phyloP scores from a whole-genome alignment of 768 basidiomycete genomes.

The Trametes cingulata region DNA sequence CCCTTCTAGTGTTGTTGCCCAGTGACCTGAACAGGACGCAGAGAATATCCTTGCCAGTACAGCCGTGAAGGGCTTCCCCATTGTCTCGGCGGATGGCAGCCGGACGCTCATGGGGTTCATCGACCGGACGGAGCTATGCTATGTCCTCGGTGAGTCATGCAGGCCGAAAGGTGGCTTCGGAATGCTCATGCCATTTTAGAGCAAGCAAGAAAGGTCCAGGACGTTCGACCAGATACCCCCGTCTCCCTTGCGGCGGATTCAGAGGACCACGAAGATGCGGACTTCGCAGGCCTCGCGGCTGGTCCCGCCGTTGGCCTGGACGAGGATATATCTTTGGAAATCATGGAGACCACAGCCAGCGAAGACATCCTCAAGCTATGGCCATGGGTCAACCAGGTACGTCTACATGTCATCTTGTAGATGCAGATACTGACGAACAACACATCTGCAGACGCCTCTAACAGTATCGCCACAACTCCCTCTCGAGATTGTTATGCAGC shows the following conservation, averaged over 20 bases:
- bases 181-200: constrained; percentile 49
- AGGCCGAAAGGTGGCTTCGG: too few relatives aligned
- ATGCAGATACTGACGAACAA: not conserved
- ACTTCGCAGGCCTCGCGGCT: constrained; percentile 41
- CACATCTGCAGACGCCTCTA: constrained; percentile 73
- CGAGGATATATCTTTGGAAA: constrained; percentile 66
- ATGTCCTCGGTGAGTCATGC: constrained; percentile 67
- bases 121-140: constrained; percentile 78
- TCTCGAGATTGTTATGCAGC: constrained; percentile 94
- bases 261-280: constrained; percentile 52
- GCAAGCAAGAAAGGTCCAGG: constrained; percentile 63
- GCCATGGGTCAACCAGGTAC: constrained; percentile 95
- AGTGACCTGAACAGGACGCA: constrained; percentile 29
- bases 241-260: constrained; percentile 68
- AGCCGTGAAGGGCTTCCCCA: constrained; percentile 88
- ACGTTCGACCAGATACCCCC: constrained; percentile 60
- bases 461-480: constrained; percentile 91
- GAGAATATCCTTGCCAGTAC: constrained; percentile 73
- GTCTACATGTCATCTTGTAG: constrained; percentile 20
- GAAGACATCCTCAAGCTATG: constrained; percentile 67
- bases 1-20: not conserved
- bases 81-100: constrained; percentile 65
- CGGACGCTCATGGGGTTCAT: constrained; percentile 83
- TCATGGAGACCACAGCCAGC: constrained; percentile 60
- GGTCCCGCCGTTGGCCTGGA: constrained; percentile 59